Evolutionary conservation across 1,139 yeast species (phyloP).

Genomic region (Geotrichum australiense): DNA sequence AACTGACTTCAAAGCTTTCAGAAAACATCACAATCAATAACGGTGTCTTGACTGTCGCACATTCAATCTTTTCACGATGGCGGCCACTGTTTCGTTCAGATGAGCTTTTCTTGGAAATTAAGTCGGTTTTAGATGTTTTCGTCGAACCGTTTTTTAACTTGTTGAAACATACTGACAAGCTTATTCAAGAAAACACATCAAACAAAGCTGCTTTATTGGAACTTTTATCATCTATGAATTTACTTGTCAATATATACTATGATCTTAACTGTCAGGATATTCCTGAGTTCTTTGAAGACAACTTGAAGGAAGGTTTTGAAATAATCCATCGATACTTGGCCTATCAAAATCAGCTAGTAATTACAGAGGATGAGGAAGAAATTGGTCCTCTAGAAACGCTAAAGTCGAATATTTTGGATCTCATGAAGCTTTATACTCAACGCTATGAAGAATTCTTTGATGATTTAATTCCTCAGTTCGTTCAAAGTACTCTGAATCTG

Average conservation of each 20-base stretch:
- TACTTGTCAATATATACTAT: constrained; percentile 73
- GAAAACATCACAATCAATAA: constrained; percentile 68
- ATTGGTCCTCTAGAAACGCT: constrained; percentile 65
- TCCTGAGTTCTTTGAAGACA: constrained; percentile 96
- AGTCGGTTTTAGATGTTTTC: constrained; percentile 78
- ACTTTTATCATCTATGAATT: constrained; percentile 62
- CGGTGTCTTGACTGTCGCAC: constrained; percentile 87
- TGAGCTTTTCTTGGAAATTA: constrained; percentile 79
- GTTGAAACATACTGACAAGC: constrained; percentile 57
- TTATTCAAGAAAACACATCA: constrained; percentile 46
- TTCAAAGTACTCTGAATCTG: constrained; percentile 75
- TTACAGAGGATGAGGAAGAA: constrained; percentile 61
- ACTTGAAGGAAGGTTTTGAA: constrained; percentile 68
- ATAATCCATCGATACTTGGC: constrained; percentile 73
- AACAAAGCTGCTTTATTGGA: constrained; percentile 43
- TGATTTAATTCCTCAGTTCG: constrained; percentile 66
- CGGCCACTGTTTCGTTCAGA: constrained; percentile 89
- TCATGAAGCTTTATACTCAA: constrained; percentile 77
- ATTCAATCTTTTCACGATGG: constrained; percentile 95
- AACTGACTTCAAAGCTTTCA: constrained; percentile 55
- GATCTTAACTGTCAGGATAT: constrained; percentile 97
- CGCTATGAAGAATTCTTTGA: constrained; percentile 90
- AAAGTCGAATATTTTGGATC: constrained; percentile 78
- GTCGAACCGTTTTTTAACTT: constrained; percentile 71
- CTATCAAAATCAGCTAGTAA: constrained; percentile 48